Percentiles rank a stretch among this genome's conserved stretches.
Conservation (phyloP, 2,329 filamentous ascomycete genomes). For the Alternaria triticimaculans region DNA sequence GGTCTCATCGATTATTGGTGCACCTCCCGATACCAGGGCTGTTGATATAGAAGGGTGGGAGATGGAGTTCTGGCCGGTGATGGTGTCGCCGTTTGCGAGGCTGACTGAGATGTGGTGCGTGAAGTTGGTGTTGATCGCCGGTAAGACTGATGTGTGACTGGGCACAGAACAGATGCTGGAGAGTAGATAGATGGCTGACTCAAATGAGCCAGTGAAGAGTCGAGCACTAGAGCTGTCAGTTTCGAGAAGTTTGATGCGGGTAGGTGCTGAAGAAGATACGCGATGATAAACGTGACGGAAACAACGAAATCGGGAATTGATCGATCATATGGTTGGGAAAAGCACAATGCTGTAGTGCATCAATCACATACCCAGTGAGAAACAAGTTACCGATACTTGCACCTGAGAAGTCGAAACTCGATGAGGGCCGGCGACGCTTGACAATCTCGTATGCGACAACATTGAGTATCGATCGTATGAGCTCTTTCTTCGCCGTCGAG, state of each 20-base stretch:
- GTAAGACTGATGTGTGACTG: constrained; percentile 76
- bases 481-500: constrained; percentile 58
- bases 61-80: constrained; percentile 82
- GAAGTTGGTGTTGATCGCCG: constrained; percentile 93
- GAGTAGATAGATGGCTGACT: constrained; percentile 89
- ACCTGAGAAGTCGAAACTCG: constrained; percentile 57
- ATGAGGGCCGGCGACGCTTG: constrained; percentile 55
- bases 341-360: not conserved
- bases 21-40: constrained; percentile 30
- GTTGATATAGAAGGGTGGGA: constrained; percentile 41
- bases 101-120: constrained; percentile 91
- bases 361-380: constrained; percentile 54
- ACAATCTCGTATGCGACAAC: constrained; percentile 59
- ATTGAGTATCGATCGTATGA: constrained; percentile 59
- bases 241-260: too few species aligned
- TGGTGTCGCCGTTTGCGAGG: constrained; percentile 75
- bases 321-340: not conserved
- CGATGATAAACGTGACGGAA: not conserved
- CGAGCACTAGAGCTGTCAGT: constrained; percentile 70
- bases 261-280: not conserved
- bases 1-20: constrained; percentile 47
- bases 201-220: constrained; percentile 90
- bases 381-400: constrained; percentile 61
- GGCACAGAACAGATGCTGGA: constrained; percentile 87
- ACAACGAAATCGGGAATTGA: not conserved